Base-by-base conservation (phyloP, 2,329 filamentous ascomycete species). In the Colletotrichum theobromicola region DNA sequence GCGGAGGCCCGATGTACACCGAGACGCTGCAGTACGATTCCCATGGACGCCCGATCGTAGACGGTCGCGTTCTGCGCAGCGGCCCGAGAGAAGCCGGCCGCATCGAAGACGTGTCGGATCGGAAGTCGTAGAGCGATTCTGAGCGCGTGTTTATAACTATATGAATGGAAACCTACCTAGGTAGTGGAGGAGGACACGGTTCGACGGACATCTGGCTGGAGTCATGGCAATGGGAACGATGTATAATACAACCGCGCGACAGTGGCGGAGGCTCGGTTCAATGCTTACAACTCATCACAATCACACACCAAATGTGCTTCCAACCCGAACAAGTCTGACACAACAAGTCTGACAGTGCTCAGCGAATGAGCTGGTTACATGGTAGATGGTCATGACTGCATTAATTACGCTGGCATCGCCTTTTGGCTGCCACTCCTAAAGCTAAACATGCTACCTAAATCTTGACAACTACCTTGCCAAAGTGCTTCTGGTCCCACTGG, bases 401-500 rank as follows among this genome's bases (percentile, higher is more conserved):
- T 70, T 70, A 70, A 57, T 63, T 26, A 34, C 2, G 16, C 13
- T 12, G 15, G 12, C 60, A 21, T 8, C 28, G 50, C 42, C 63
- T 0, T 34, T 28, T 16, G 6, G 21, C 21, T 24, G 9, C 5
- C 18, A 12, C 6, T 10, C 26, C 0, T n/a, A 46, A 46, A 13
- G n/a, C 18, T 46, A 46, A 0, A 13, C 18, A 46, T 5, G 0
- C 42, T 46, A 5, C n/a, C 34, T 66, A 75, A 24, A 75, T 66
- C 37, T 75, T 68, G 64, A 76, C 50, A 5, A 68, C 66, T 7
- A 76, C 70, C 62, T 76, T 76, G 30, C 74, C 74, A 63, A 76
- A 67, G 37, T 70, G 70, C 57, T 70, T 63, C 34, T 74, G 66
- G 4, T 75, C 67, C 67, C 70, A 70, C 62, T 74, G 71, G 63